Base-by-base conservation (phyloP, 768 basidiomycete genomes). In the Suillus subluteus region DNA sequence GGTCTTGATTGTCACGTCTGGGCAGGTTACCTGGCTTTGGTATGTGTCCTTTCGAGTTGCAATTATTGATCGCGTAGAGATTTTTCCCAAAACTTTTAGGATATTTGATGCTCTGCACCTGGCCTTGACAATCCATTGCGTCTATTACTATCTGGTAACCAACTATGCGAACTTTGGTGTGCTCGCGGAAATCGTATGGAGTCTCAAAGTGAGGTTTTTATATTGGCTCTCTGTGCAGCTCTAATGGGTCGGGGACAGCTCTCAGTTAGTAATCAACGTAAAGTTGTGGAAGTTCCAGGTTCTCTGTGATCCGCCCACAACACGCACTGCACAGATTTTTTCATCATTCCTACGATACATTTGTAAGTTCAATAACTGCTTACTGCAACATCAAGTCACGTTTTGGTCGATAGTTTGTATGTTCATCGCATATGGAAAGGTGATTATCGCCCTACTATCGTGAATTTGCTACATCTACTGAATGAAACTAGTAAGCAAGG, bases 141-240 rank as follows among this genome's bases (percentile, higher is more conserved):
- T 81, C n/a, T 81, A 82, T 69, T 76, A 72, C 66, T 81, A 81
- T 70, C 62, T 79, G 35, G 73, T 82, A 44, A 71, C 69, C 6
- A 80, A 78, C 54, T 80, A 75, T 58, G 71, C 63, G 26, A 78
- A 80, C 66, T 74, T 77, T 4, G 1, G 66, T 9, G 71, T 69
- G 21, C 64, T 81, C 38, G 58, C 73, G 6, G 71, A 65, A 9
- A 73, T 79, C 1, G 78, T 72, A 37, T 79, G 80, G 81, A 32
- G 44, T n/a, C 46, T 66, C 16, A 55, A 62, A 58, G 63, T 64
- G 21, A 26, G n/a, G 63, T 30, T 23, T 30, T 1, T 13, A 62
- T 6, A 6, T 41, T 7, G 4, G 26, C 2, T 23, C 26, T 41
- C 2, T 11, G 11, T 35, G 26, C 26, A 12, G 9, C 58, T 41